These are phyloP conservation scores for Bryum argenteum DNA, from an alignment of 225 moss, liverwort and hornwort species.

Conservation along the genomic window DNA sequence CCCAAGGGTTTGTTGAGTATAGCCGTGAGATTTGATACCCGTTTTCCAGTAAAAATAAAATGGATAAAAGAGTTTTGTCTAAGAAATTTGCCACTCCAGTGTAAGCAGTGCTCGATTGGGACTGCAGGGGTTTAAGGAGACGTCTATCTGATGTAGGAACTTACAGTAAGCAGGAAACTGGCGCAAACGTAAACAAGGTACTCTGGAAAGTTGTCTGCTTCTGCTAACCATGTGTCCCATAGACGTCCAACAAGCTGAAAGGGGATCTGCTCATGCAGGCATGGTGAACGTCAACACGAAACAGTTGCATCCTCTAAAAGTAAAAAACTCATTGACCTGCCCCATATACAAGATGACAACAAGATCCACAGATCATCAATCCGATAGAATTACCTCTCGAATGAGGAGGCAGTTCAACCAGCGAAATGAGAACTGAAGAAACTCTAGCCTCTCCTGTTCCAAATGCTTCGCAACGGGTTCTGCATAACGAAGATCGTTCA, in stretches of 20 bases:
- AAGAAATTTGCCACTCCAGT: too few relatives aligned
- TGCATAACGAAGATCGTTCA: conserved; percentile 39
- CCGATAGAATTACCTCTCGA: conserved; percentile 72
- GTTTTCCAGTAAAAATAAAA: too few relatives aligned
- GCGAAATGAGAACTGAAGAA: conserved; percentile 96
- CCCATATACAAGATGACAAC: not conserved
- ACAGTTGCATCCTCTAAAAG: not conserved
- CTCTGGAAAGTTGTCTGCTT: conserved; percentile 97
- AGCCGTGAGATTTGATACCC: too few relatives aligned
- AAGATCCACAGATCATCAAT: not conserved
- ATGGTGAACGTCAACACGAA: conserved; percentile 11
- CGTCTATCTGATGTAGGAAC: conserved; percentile 4
- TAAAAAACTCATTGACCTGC: not conserved
- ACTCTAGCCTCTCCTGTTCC: conserved; percentile 93
- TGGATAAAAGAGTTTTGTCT: too few relatives aligned
- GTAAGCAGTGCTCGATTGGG: too few relatives aligned
- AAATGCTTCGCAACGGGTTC: conserved; percentile 94
- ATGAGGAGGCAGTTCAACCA: conserved; percentile 99
- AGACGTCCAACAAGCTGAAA: conserved; percentile 90
- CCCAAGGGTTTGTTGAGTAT: too few relatives aligned
- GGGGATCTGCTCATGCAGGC: conserved; percentile 65
- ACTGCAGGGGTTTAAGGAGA: too few relatives aligned
- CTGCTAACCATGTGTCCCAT: conserved; percentile 98
- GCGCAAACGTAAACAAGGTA: conserved; percentile 98
- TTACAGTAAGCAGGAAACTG: conserved; percentile 96